phyloP scores from a whole-genome alignment of 2,329 filamentous ascomycete genomes.

The Fusarium hainanense region DNA sequence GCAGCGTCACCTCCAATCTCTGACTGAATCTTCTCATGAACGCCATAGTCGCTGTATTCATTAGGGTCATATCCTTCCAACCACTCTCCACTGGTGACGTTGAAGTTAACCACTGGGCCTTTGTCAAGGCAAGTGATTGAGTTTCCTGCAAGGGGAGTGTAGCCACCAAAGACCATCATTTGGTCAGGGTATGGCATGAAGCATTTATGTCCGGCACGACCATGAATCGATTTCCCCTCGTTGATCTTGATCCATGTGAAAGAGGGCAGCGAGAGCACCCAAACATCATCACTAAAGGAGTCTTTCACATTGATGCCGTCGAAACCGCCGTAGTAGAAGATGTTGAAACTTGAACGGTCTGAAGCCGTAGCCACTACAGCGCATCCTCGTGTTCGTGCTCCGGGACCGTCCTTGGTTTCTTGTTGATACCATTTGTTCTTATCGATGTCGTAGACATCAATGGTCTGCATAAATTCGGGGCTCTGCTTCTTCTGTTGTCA shows the following conservation, averaged over 20 bases:
- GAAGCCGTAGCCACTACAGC: slow-evolving; percentile 78
- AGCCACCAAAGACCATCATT: slow-evolving; percentile 82
- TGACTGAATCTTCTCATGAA: slow-evolving; percentile 71
- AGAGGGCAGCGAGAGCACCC: slow-evolving; percentile 81
- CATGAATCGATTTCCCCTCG: slow-evolving; percentile 62
- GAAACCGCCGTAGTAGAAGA: slow-evolving; percentile 88
- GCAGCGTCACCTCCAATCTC: slow-evolving; percentile 74
- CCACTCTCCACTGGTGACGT: slow-evolving; percentile 77
- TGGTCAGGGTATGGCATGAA: slow-evolving; percentile 81
- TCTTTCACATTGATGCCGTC: slow-evolving; percentile 58
- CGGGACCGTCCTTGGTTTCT: slow-evolving; percentile 68
- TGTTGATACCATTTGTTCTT: slow-evolving; percentile 76
- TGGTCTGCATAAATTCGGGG: slow-evolving; percentile 74
- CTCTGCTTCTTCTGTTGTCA: slow-evolving; percentile 67
- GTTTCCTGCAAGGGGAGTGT: slow-evolving; percentile 51
- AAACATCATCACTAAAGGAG: slow-evolving; percentile 73
- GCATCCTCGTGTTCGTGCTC: slow-evolving; percentile 73
- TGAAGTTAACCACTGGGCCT: slow-evolving; percentile 73
- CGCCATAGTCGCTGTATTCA: slow-evolving; percentile 72
- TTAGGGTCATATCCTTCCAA: slow-evolving; percentile 74
- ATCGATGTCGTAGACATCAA: slow-evolving; percentile 83
- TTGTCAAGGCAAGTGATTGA: slow-evolving; percentile 59
- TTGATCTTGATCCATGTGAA: slow-evolving; percentile 78
- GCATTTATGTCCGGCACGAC: slow-evolving; percentile 79
- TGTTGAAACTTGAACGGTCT: slow-evolving; percentile 80